Conservation (phyloP, 768 basidiomycete species). For the Solioccasus polychromus region DNA sequence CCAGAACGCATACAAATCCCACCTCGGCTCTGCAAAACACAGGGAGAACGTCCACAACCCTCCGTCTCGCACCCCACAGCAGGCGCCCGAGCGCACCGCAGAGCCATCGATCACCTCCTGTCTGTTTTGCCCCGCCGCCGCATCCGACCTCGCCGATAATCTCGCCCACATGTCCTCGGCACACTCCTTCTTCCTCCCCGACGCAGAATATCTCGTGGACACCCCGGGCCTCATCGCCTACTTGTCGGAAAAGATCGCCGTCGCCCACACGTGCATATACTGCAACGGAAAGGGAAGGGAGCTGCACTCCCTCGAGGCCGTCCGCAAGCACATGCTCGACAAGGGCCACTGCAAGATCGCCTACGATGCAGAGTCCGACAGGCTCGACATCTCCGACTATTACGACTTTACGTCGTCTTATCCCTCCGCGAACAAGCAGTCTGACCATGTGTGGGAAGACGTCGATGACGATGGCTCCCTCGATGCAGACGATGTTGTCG, state of each 20-base stretch:
- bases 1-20: slow-evolving; percentile 85
- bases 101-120: slow-evolving; percentile 61
- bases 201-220: slow-evolving; percentile 87
- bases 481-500: not conserved
- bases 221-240: slow-evolving; percentile 76
- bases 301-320: slow-evolving; percentile 82
- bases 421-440: slow-evolving; percentile 41
- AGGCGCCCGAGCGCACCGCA: not conserved
- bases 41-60: slow-evolving; percentile 67
- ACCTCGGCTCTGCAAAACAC: slow-evolving; percentile 88
- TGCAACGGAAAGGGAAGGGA: slow-evolving; percentile 83
- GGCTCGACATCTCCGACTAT: slow-evolving; percentile 85
- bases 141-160: slow-evolving; percentile 56
- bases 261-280: slow-evolving; percentile 91
- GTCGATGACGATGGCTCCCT: slow-evolving; percentile 17
- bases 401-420: slow-evolving; percentile 91
- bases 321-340: slow-evolving; percentile 93
- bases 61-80: slow-evolving; percentile 9
- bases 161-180: slow-evolving; percentile 81
- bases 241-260: slow-evolving; percentile 88
- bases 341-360: slow-evolving; percentile 97
- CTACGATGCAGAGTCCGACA: slow-evolving; percentile 77
- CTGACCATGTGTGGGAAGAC: slow-evolving; percentile 40
- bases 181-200: slow-evolving; percentile 97
- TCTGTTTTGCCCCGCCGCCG: slow-evolving; percentile 74